Evolutionary conservation across 108 stramenopile species (phyloP), one percentile per base, ranked within the genome.

Genomic region (Nitzschia inconspicua): DNA sequence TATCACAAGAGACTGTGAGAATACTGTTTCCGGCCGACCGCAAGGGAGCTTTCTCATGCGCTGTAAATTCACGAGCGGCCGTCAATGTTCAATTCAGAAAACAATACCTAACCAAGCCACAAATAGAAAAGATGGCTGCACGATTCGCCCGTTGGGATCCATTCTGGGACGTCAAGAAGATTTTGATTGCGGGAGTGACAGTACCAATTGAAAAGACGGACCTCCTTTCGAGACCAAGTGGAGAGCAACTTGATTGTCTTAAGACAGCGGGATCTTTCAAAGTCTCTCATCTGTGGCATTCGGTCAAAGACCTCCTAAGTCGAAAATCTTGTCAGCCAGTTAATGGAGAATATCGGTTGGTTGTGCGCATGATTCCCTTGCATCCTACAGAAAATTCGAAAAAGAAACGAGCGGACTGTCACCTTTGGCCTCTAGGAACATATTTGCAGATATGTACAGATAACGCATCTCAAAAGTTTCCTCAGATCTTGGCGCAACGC

Each of bases 351-450:
- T 23, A 47, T 7, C 62, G 80, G 14, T 55, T 83, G 11, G 51
- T 88, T 23, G 37, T 85, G 14, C 75, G 86, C 14, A 73, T 79
- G 57, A 27, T 88, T 19, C 86, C 86, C 1, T 40, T 84, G 8
- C 18, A 54, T 28, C 30, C 37, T 18, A 36, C 32, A 28, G 64
- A 65, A 3, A 64, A 82, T 20, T 50, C 65, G 6, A 50, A 42
- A 36, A 71, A 76, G 42, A 73, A 75, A 14, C 72, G 79, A 23
- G 79, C 84, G 10, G 85, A 89, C 57, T 60, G 65, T 32, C 91
- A 93, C 60, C 26, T 93, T 19, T 93, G 91, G 91, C 91, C 91
- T 3, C 79, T 66, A 24, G 87, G 87, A 42, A 87, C 85, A 13
- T 82, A 84, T 61, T 27, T 75, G 0, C 43, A 32, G 2, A 16